Conservation (phyloP, 176 grass and related monocot species). For the Musa schizocarpa region DNA sequence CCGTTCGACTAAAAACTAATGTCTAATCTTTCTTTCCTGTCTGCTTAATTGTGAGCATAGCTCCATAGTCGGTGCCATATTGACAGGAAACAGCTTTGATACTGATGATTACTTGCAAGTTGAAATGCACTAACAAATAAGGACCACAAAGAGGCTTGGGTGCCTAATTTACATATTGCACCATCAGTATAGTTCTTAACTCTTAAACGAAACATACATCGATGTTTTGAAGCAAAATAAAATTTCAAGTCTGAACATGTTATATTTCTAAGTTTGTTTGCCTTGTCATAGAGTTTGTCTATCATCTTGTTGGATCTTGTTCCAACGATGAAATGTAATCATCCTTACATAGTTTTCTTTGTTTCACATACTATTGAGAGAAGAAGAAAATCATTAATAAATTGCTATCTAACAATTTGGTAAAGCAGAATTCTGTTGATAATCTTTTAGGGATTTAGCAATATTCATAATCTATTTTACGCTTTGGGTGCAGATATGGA, state of each 20-base stretch:
- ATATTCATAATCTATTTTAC: background rate
- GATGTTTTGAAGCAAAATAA: too few relatives aligned
- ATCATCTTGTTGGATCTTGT: background rate
- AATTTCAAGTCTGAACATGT: too few relatives aligned
- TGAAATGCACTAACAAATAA: background rate
- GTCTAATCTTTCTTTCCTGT: too few relatives aligned
- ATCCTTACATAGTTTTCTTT: background rate
- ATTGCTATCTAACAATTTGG: background rate
- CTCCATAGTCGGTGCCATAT: background rate
- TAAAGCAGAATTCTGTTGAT: background rate
- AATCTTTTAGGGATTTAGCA: background rate
- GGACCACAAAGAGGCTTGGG: background rate
- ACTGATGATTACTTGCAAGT: background rate
- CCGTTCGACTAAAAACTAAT: too few relatives aligned
- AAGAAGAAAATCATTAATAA: background rate
- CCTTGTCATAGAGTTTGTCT: background rate
- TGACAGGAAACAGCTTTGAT: background rate
- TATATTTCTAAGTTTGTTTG: background rate
- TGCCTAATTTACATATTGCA: background rate
- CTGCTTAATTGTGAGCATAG: background rate
- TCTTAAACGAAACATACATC: background rate
- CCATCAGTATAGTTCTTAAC: background rate
- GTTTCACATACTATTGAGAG: background rate
- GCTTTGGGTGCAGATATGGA: slow-evolving; percentile 12
- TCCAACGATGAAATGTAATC: background rate